A percentile compares a stretch with the other conserved stretches of the same genome.
These are phyloP conservation scores for Mycena crocata DNA, from an alignment of 768 basidiomycete genomes.

Conservation along the genomic window DNA sequence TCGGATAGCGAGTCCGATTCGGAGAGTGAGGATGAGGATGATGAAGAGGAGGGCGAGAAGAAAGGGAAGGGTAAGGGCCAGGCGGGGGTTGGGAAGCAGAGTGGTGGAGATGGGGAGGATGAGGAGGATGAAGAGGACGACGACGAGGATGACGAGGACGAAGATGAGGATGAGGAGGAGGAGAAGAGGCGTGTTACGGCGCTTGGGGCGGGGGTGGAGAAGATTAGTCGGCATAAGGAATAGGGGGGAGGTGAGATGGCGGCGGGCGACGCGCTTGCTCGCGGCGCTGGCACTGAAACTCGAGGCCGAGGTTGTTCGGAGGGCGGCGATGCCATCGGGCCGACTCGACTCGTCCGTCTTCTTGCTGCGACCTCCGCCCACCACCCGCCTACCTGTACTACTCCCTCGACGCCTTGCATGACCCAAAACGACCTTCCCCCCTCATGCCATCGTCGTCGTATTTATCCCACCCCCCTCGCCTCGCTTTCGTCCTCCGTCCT, in stretches of 20 bases:
- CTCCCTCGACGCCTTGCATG: too few species aligned
- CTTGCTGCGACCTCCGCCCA: too few species aligned
- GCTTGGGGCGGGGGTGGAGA: slow-evolving; percentile 37
- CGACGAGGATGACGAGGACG: slow-evolving; percentile 35
- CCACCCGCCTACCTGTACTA: too few species aligned
- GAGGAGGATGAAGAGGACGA: slow-evolving; percentile 30
- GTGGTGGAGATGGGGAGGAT: neutral
- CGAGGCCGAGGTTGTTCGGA: too few species aligned
- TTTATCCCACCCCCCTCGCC: neutral
- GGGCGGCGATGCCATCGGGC: too few species aligned
- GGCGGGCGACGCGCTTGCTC: too few species aligned
- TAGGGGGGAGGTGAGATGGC: too few species aligned
- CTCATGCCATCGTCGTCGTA: too few species aligned
- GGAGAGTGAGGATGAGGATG: slow-evolving; percentile 11
- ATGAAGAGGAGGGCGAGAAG: slow-evolving; percentile 3
- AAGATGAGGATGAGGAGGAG: slow-evolving; percentile 34
- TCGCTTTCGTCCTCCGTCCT: too few species aligned
- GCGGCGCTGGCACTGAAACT: too few species aligned
- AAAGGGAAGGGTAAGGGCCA: neutral
- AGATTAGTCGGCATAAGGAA: slow-evolving; percentile 36
- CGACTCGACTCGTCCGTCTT: too few species aligned
- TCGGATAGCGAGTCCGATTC: neutral
- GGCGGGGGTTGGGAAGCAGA: neutral
- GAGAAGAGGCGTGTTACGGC: slow-evolving; percentile 25
- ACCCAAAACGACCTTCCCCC: too few species aligned